These are phyloP conservation scores for Geopyxis carbonaria DNA, from an alignment of 495 filamentous ascomycete species.

Conservation along the genomic window DNA sequence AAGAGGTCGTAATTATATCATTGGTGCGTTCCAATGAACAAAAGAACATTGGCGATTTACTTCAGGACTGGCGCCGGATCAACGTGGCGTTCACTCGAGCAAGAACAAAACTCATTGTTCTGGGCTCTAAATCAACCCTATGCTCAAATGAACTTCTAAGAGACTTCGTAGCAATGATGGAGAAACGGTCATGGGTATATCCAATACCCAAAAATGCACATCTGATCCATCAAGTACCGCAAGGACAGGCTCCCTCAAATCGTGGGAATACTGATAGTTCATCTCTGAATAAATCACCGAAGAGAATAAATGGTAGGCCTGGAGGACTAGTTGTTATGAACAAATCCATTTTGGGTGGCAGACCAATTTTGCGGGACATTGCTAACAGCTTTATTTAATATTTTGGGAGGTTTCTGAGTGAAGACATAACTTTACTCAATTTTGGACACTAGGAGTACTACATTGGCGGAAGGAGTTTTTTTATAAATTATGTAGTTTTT, in stretches of 20 bases:
- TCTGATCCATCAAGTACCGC: conserved; percentile 41
- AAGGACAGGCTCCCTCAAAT: conserved; percentile 7
- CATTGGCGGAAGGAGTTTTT: too few relatives aligned
- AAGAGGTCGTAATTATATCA: conserved; percentile 70
- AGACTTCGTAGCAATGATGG: conserved; percentile 58
- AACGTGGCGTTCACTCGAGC: conserved; percentile 92
- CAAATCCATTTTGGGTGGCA: conserved; percentile 21
- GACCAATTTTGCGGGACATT: conserved; percentile 23
- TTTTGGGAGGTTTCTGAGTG: too few relatives aligned
- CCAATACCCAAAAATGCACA: conserved; percentile 46
- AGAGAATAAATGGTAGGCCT: conserved; percentile 23
- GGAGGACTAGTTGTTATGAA: too few relatives aligned
- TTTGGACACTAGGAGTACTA: too few relatives aligned
- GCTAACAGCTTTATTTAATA: too few relatives aligned
- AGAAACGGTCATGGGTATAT: conserved; percentile 55
- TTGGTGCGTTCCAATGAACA: conserved; percentile 74
- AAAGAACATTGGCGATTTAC: conserved; percentile 64
- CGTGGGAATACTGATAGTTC: neutral
- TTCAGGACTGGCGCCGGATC: conserved; percentile 81
- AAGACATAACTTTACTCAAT: too few relatives aligned
- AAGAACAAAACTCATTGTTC: conserved; percentile 69
- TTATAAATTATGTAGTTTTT: too few relatives aligned
- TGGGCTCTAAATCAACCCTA: conserved; percentile 66
- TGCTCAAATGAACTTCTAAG: conserved; percentile 58
- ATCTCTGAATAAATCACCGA: conserved; percentile 11